Conservation (phyloP, 495 filamentous ascomycete species). For the Penicillium manginii region DNA sequence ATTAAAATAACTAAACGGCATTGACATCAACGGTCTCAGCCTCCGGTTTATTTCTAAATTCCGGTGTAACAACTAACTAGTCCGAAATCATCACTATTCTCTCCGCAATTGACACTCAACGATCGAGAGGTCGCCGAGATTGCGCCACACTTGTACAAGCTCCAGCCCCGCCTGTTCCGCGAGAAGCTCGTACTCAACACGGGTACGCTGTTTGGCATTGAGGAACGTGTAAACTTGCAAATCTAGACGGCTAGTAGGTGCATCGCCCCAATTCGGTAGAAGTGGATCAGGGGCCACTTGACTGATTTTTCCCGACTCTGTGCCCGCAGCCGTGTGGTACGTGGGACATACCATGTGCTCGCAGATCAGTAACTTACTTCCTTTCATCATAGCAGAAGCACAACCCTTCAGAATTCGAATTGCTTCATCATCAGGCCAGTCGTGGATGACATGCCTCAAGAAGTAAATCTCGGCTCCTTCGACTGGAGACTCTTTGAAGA, state of each 20-base stretch:
- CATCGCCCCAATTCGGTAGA: neutral
- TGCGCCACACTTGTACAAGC: neutral
- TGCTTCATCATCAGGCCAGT: neutral
- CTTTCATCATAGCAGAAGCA: neutral
- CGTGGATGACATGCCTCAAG: neutral
- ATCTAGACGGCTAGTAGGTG: neutral
- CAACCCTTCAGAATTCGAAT: neutral
- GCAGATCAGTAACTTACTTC: neutral
- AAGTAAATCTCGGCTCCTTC: neutral
- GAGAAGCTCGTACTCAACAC: neutral
- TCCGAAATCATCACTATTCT: neutral
- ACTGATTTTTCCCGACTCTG: neutral
- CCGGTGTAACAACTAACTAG: neutral
- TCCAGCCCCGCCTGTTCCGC: neutral
- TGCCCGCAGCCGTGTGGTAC: neutral
- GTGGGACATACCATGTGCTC: neutral
- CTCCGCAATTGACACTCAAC: neutral
- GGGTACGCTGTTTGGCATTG: neutral
- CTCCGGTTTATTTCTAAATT: neutral
- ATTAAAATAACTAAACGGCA: neutral
- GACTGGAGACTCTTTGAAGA: neutral
- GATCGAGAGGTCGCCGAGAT: neutral
- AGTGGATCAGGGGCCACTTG: neutral
- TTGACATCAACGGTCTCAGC: neutral
- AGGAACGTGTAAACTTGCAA: neutral